These are phyloP conservation scores for Solanum sejunctum DNA, from an alignment of 257 asterid genomes.

Conservation along the genomic window DNA sequence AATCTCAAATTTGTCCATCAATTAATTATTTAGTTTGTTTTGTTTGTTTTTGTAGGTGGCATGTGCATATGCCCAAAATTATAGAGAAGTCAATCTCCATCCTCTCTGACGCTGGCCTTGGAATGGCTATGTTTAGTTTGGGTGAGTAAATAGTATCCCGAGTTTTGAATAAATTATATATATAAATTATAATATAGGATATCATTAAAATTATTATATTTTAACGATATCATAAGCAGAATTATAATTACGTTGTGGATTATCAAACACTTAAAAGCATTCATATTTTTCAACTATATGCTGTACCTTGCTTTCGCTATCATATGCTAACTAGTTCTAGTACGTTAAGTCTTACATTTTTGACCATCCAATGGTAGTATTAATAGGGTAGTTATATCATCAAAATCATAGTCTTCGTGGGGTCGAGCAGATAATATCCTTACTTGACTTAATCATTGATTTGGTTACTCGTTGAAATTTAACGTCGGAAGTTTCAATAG, in stretches of 20 bases:
- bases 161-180: too few species aligned
- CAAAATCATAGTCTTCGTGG: slow-evolving; percentile 19
- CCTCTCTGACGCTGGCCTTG: slow-evolving; percentile 93
- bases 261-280: not conserved
- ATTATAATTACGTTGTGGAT: not conserved
- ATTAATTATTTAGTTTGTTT: not conserved
- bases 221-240: accelerated
- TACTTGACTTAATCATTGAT: not conserved
- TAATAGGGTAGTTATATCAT: not conserved
- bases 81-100: slow-evolving; percentile 57
- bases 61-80: slow-evolving; percentile 72
- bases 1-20: not conserved
- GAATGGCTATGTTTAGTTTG: slow-evolving; percentile 98
- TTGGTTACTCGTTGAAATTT: not conserved
- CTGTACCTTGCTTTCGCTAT: not conserved
- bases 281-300: not conserved
- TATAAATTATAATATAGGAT: too few species aligned
- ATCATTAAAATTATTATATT: not conserved
- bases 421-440: slow-evolving; percentile 13
- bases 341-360: not conserved
- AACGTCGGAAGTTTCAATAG: not conserved
- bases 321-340: not conserved
- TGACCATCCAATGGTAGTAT: slow-evolving; percentile 19
- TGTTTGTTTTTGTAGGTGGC: slow-evolving; percentile 48
- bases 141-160: slow-evolving; percentile 23